Percentiles rank a stretch among this genome's conserved stretches.
Evolutionary conservation across 192 early-diverging fungal species (phyloP).

Genomic region (Mortierella claussenii): DNA sequence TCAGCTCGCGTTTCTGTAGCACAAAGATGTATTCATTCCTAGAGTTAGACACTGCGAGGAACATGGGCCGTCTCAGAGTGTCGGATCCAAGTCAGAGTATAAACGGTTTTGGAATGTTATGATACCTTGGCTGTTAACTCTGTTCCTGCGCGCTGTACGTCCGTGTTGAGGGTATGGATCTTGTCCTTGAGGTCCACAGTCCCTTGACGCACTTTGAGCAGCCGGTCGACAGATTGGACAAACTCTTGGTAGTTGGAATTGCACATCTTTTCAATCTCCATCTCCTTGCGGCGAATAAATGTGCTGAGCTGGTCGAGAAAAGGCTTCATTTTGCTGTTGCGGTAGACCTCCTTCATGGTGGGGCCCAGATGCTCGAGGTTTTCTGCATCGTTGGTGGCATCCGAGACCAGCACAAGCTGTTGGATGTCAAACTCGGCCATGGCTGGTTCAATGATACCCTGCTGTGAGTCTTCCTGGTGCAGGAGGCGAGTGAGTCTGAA

Average conservation of each 20-base stretch:
- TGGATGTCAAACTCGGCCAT: constrained; percentile 59
- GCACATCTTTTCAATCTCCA: constrained; percentile 98
- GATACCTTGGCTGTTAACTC: constrained; percentile 82
- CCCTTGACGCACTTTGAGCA: constrained; percentile 93
- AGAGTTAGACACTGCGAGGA: no score
- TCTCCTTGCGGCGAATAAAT: constrained; percentile 90
- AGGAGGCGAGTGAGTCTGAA: no score
- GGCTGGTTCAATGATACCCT: no score
- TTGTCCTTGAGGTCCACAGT: constrained; percentile 87
- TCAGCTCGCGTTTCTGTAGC: constrained; percentile 86
- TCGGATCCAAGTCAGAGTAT: neutral
- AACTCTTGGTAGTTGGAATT: constrained; percentile 97
- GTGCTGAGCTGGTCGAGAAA: constrained; percentile 87
- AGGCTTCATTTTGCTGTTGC: constrained; percentile 83
- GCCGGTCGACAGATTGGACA: constrained; percentile 93
- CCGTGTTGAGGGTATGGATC: constrained; percentile 85
- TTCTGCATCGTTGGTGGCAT: constrained; percentile 65
- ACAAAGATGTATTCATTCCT: no score
- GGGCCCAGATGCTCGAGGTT: constrained; percentile 86
- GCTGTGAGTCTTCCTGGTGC: no score
- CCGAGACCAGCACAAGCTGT: constrained; percentile 56
- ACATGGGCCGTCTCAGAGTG: no score
- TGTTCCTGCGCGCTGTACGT: constrained; percentile 85
- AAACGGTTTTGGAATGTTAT: neutral
- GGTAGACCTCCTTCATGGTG: constrained; percentile 90